Evolutionary conservation across 2,329 filamentous ascomycete genomes (phyloP).

Genomic region (Lachnellula cervina): DNA sequence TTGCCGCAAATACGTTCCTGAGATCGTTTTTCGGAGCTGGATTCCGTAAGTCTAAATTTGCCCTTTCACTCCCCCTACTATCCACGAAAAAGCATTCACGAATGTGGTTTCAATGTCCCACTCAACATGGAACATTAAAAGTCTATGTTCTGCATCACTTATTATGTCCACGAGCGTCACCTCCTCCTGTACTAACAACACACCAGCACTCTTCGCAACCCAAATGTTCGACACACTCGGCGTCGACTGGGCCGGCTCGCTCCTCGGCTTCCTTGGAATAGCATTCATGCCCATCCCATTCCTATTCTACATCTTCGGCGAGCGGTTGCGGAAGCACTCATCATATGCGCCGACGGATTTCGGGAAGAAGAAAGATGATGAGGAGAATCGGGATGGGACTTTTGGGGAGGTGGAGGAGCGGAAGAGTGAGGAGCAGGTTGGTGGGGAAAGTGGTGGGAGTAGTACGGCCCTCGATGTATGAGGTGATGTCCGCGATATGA

Average conservation of each 20-base stretch:
- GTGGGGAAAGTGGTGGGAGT: no score
- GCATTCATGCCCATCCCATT: conserved; percentile 41
- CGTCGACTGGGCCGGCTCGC: conserved; percentile 36
- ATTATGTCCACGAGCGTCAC: no score
- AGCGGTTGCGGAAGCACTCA: conserved; percentile 27
- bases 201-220: conserved; percentile 30
- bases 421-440: no score
- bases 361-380: not conserved
- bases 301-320: conserved; percentile 35
- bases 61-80: no score
- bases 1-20: conserved; percentile 22
- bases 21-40: conserved; percentile 16
- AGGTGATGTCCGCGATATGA: no score
- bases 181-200: not conserved
- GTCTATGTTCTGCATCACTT: no score
- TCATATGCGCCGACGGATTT: conserved; percentile 13
- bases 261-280: conserved; percentile 38
- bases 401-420: no score
- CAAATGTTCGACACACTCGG: conserved; percentile 35
- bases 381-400: no score
- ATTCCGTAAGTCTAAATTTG: conserved; percentile 37
- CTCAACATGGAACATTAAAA: no score
- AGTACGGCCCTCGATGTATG: no score
- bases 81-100: no score
- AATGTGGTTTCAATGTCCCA: no score